A percentile compares a stretch with the other conserved stretches of the same genome.
These are phyloP conservation scores for Fonsecaea pedrosoi DNA, from an alignment of 2,329 filamentous ascomycete genomes.

Conservation along the genomic window DNA sequence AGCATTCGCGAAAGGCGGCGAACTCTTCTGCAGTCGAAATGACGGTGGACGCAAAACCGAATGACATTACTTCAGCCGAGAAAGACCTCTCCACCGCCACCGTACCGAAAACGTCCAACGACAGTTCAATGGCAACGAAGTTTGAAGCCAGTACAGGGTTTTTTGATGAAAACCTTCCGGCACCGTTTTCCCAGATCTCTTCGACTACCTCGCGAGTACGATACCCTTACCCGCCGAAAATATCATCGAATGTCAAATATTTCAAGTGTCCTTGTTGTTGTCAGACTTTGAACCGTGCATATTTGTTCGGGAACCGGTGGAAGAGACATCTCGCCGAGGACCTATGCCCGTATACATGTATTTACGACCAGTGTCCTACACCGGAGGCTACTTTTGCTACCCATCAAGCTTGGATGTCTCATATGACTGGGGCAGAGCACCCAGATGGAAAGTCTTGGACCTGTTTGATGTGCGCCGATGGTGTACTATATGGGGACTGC, in stretches of 20 bases:
- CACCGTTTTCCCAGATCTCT: not conserved
- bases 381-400: slow-evolving; percentile 4
- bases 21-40: too few relatives aligned
- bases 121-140: not conserved
- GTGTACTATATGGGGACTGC: not conserved
- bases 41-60: not conserved
- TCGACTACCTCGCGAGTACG: slow-evolving; percentile 2
- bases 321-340: slow-evolving; percentile 9
- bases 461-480: slow-evolving; percentile 15
- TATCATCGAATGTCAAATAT: not conserved
- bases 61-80: not conserved
- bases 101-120: not conserved
- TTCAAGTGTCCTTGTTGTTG: slow-evolving; percentile 19
- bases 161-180: not conserved
- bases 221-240: slow-evolving; percentile 10
- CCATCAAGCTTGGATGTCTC: slow-evolving; percentile 10
- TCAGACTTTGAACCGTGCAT: not conserved
- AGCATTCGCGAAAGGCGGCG: not conserved
- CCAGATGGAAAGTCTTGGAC: not conserved
- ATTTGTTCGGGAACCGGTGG: not conserved
- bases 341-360: slow-evolving; percentile 14
- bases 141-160: not conserved
- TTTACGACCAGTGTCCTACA: not conserved
- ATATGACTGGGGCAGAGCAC: slow-evolving; percentile 7
- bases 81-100: not conserved